A percentile compares a stretch with the other conserved stretches of the same genome.
Conservation (phyloP, 371 early-diverging fungal genomes). For the Cladochytrium tenue region DNA sequence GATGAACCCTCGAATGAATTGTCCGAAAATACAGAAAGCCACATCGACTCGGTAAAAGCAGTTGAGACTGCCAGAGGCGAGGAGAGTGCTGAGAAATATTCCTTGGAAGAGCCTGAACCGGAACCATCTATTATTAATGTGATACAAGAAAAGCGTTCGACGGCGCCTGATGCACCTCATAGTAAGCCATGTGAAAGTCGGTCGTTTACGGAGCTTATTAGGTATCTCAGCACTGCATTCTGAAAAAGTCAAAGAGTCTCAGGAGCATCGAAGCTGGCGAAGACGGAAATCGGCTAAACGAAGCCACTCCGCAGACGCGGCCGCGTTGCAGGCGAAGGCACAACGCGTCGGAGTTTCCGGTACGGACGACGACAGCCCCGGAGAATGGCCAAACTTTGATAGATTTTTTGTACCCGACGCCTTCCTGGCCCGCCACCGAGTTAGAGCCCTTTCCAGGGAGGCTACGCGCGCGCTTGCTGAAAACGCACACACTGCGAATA, state of each 20-base stretch:
- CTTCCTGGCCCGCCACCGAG: not conserved
- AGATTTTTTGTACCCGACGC: not conserved
- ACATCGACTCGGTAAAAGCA: too few relatives aligned
- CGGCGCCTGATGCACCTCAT: too few relatives aligned
- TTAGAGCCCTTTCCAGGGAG: constrained; percentile 3
- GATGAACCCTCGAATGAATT: too few relatives aligned
- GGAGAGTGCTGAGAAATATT: too few relatives aligned
- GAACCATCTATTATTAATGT: too few relatives aligned
- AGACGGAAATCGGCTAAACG: not conserved
- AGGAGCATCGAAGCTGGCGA: not conserved
- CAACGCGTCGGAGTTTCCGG: not conserved
- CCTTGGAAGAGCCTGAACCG: too few relatives aligned
- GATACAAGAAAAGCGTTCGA: too few relatives aligned
- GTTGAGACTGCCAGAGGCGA: too few relatives aligned
- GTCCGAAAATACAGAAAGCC: too few relatives aligned
- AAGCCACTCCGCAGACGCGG: not conserved
- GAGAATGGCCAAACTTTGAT: not conserved
- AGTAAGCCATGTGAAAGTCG: not conserved
- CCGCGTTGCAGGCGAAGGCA: not conserved
- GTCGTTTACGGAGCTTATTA: not conserved
- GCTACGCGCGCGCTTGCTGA: not conserved
- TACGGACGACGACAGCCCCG: not conserved
- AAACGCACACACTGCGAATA: not conserved
- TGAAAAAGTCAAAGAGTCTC: not conserved
- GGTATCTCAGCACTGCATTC: not conserved